Evolutionary conservation across 352 stramenopile species (phyloP).

Genomic region (Phytophthora melonis): DNA sequence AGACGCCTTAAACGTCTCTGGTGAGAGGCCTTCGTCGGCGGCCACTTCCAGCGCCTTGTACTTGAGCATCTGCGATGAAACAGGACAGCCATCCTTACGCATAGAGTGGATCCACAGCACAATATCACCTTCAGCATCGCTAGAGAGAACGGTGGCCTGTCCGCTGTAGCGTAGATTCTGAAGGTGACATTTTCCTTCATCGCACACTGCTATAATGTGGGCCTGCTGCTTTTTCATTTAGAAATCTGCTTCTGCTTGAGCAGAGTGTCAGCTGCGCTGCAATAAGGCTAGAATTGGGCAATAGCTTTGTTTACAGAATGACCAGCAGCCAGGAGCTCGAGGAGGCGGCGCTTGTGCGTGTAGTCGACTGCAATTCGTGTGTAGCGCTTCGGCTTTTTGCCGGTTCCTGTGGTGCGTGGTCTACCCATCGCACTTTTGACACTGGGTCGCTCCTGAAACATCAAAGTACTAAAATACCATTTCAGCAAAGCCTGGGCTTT

Average conservation of each 20-base stretch:
- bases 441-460: background rate
- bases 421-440: constrained; percentile 1
- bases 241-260: too few relatives aligned
- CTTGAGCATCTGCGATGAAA: constrained; percentile 10
- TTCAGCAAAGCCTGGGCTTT: too few relatives aligned
- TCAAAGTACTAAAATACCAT: too few relatives aligned
- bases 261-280: too few relatives aligned
- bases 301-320: too few relatives aligned
- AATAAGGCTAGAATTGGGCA: too few relatives aligned
- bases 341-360: background rate
- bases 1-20: too few relatives aligned
- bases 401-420: constrained; percentile 15
- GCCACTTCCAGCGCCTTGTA: constrained; percentile 14
- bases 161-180: constrained; percentile 4
- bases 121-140: constrained; percentile 6
- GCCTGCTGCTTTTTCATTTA: too few relatives aligned
- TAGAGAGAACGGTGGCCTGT: constrained; percentile 13
- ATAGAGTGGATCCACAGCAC: constrained; percentile 7
- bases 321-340: too few relatives aligned
- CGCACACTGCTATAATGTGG: too few relatives aligned
- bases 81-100: constrained; percentile 15
- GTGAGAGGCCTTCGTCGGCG: constrained; percentile 7
- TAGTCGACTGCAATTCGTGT: constrained; percentile 21
- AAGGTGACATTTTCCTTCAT: background rate
- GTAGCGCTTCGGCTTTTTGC: constrained; percentile 13